Evolutionary conservation across 208 protist species (phyloP).

Genomic region (Angomonas ambiguus): DNA sequence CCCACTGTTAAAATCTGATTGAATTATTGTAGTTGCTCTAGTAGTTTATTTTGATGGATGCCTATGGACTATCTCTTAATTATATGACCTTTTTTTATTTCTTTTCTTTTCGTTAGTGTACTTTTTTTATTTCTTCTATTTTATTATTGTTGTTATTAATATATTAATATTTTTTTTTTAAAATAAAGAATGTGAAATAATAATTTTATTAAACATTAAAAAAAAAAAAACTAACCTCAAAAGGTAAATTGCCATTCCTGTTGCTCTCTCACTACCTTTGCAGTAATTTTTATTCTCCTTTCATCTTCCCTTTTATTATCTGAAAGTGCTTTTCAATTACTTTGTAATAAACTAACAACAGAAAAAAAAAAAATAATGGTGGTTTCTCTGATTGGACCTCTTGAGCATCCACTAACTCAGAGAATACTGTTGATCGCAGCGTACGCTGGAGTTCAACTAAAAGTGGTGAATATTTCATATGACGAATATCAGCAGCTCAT

Average conservation of each 20-base stretch:
- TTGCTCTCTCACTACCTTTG: neutral
- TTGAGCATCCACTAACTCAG: conserved; percentile 44
- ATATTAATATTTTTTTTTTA: neutral
- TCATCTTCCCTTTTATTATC: conserved; percentile 4
- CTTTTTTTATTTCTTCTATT: conserved; percentile 9
- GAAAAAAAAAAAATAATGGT: conserved; percentile 34
- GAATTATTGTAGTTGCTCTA: no score
- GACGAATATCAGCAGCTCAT: conserved; percentile 4
- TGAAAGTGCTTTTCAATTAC: no score
- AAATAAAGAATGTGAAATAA: neutral
- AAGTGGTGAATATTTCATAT: conserved; percentile 24
- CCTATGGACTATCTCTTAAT: no score
- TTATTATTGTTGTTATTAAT: conserved; percentile 16
- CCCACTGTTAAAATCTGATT: no score
- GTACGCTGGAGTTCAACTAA: conserved; percentile 59
- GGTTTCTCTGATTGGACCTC: conserved; percentile 51
- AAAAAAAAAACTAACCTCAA: neutral
- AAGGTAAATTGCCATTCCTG: neutral
- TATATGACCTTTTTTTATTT: neutral
- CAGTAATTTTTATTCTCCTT: conserved; percentile 4
- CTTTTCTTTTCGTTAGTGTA: conserved; percentile 9
- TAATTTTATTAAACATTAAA: neutral
- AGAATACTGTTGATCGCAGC: conserved; percentile 63
- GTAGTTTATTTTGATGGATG: no score
- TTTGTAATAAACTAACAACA: neutral